These are phyloP conservation scores for Paxillus ammoniavirescens DNA, from an alignment of 768 basidiomycete genomes.

Conservation along the genomic window DNA sequence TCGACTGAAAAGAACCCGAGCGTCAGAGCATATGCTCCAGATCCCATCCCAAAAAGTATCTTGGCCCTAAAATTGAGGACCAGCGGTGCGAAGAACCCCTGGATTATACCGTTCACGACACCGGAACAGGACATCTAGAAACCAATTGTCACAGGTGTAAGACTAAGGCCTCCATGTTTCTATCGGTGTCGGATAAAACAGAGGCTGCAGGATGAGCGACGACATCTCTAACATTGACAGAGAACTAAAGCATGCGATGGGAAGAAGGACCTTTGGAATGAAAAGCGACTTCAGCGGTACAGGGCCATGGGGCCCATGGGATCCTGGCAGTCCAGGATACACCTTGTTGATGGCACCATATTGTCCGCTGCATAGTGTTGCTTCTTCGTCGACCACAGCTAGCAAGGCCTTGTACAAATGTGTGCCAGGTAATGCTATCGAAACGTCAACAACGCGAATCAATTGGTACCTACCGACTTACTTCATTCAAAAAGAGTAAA, in stretches of 20 bases:
- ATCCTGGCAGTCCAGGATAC: background rate
- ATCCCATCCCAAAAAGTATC: slow-evolving; percentile 25
- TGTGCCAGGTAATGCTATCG: background rate
- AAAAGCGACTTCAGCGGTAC: slow-evolving; percentile 43
- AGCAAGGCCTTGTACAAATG: background rate
- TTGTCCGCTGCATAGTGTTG: background rate
- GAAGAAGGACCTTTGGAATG: slow-evolving; percentile 30
- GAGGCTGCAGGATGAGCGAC: slow-evolving; percentile 35
- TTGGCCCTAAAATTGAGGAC: slow-evolving; percentile 37
- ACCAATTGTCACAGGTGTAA: slow-evolving; percentile 38
- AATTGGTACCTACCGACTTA: slow-evolving; percentile 8
- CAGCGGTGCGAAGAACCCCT: slow-evolving; percentile 37
- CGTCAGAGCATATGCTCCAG: slow-evolving; percentile 18
- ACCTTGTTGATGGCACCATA: background rate
- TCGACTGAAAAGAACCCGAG: slow-evolving; percentile 29
- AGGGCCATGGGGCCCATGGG: slow-evolving; percentile 17
- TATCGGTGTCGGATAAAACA: slow-evolving; percentile 40
- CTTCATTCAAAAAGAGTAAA: slow-evolving; percentile 51
- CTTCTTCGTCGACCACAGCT: background rate
- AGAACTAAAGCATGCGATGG: slow-evolving; percentile 33
- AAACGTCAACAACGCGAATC: background rate
- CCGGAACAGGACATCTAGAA: slow-evolving; percentile 36
- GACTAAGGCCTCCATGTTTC: slow-evolving; percentile 38
- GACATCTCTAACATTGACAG: slow-evolving; percentile 40
- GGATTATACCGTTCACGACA: slow-evolving; percentile 36